Evolutionary conservation across 345 rosid species (phyloP).

Genomic region (Hibiscus tridactylites): DNA sequence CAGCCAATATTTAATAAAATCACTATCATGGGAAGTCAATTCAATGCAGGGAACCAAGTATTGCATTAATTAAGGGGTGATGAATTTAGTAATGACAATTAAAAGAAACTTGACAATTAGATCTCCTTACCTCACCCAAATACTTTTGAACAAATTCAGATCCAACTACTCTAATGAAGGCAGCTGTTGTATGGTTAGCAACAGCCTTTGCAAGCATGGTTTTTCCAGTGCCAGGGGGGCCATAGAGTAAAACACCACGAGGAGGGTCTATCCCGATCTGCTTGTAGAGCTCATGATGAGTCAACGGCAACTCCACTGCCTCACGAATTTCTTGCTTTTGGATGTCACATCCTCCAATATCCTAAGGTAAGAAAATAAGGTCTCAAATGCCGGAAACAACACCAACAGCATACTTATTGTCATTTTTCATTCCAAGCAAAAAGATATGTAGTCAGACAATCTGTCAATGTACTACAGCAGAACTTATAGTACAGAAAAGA

Average conservation of each 20-base stretch:
- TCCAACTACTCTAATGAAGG: conserved; percentile 97
- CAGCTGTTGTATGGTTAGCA: conserved; percentile 95
- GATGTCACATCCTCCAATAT: conserved; percentile 94
- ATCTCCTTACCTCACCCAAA: conserved; percentile 71
- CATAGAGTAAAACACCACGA: conserved; percentile 92
- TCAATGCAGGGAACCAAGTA: not conserved
- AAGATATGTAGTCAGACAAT: not conserved
- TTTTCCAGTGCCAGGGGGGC: conserved; percentile 98
- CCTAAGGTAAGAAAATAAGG: conserved; percentile 30
- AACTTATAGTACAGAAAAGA: not conserved
- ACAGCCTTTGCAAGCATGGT: conserved; percentile 99
- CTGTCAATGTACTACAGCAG: not conserved
- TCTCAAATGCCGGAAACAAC: not conserved
- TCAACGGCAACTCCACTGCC: conserved; percentile 93
- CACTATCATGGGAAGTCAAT: not conserved
- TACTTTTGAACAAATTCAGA: conserved; percentile 99
- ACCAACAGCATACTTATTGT: not conserved
- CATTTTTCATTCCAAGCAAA: not conserved
- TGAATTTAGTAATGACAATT: not conserved
- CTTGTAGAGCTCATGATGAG: conserved; percentile 90
- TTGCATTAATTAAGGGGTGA: not conserved
- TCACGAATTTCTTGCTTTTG: conserved; percentile 99
- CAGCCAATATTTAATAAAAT: not conserved
- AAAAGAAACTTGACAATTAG: not conserved
- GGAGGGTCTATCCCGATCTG: conserved; percentile 98